These are phyloP conservation scores for Neospora caninum DNA, from an alignment of 169 alveolate species.

Conservation along the genomic window DNA sequence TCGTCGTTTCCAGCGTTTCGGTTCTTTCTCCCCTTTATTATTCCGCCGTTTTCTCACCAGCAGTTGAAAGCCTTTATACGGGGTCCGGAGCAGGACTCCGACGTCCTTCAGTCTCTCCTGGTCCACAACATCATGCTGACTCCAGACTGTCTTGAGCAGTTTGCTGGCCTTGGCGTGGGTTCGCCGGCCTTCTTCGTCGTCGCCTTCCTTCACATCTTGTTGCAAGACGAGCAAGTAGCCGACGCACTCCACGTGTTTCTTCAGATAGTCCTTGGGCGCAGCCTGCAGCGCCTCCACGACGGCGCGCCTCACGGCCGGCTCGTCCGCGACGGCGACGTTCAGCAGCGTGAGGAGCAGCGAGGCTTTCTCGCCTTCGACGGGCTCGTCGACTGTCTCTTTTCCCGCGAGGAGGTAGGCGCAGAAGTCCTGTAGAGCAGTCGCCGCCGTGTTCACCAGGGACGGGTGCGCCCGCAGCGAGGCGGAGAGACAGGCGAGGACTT, in stretches of 20 bases:
- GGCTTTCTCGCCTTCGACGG: not conserved
- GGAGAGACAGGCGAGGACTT: conserved; percentile 43
- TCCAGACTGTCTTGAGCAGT: conserved; percentile 9
- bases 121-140: not conserved
- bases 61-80: not conserved
- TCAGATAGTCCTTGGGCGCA: not conserved
- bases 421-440: not conserved
- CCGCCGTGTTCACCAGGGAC: conserved; percentile 15
- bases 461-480: conserved; percentile 51
- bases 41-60: not conserved
- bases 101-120: conserved; percentile 17
- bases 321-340: conserved; percentile 29
- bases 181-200: not conserved
- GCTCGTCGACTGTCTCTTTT: not conserved
- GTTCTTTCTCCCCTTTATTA: not conserved
- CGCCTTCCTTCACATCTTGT: not conserved
- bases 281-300: conserved; percentile 37
- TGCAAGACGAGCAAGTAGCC: conserved; percentile 11
- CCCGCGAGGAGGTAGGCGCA: conserved; percentile 31
- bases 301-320: not conserved
- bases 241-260: conserved; percentile 1
- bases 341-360: not conserved
- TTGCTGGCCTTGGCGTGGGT: not conserved
- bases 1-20: not conserved
- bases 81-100: not conserved